Evolutionary conservation across 2,329 filamentous ascomycete species (phyloP), one percentile per base, ranked within the genome.

Genomic region (Diplodia sapinea): DNA sequence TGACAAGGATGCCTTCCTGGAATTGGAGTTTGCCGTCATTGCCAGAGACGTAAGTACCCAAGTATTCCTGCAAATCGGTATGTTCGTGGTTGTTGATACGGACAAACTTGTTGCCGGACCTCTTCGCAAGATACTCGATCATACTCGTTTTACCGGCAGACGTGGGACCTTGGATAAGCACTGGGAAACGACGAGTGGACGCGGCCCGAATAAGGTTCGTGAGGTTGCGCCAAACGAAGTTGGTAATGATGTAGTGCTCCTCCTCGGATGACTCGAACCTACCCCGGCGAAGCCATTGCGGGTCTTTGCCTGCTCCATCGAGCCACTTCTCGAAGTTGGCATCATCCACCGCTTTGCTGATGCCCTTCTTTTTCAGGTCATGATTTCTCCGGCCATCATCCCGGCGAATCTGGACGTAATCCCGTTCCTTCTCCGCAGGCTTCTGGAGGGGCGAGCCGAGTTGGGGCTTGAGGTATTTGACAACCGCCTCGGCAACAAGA

Each of bases 11-110:
- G 65, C 95, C 95, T 79, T 99, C 96, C 76, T 97, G 93, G 74
- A 97, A 99, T 12, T 85, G 87, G 51, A 99, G 83, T 69, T 91
- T 92, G 5, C 96, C 96, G 75, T 96, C 91, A 0, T 88, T 81
- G 29, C 90, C 91, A 2, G 95, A 97, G 1, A 97, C 84, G 72
- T 99, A 99, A 0, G 93, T 96, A 20, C 95, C 95, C 6, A 99
- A 82, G 74, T 99, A 99, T 76, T 99, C 96, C 78, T 99, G 95
- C 47, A 99, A 83, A 78, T 99, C 95, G 0, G 95, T 99, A 75
- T 99, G 95, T 76, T 99, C 96, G 79, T 99, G 95, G 73, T 99
- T 99, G 81, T 99, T 99, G 83, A 99, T 99, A 69, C 95, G 89
- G 52, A 99, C 93, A 75, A 98, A 99, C 75, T 92, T 95, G 77